Evolutionary conservation across 2,329 filamentous ascomycete species (phyloP).

Genomic region (Fusarium sororula): DNA sequence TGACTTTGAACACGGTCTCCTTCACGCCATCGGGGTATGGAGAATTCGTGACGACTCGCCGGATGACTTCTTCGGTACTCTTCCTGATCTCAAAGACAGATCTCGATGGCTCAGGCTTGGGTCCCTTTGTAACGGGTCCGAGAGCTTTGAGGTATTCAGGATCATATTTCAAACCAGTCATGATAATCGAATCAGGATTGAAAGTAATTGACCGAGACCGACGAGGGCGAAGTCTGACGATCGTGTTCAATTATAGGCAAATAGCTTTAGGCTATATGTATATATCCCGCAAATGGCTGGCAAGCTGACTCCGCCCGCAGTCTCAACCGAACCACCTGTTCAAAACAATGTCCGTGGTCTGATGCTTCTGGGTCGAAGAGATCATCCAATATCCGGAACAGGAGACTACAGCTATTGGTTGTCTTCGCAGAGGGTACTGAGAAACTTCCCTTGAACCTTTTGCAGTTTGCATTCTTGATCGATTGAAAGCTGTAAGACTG

Average conservation of each 20-base stretch:
- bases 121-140: not conserved
- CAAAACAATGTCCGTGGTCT: not conserved
- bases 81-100: not conserved
- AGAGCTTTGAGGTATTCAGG: not conserved
- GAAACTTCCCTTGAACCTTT: fast-evolving
- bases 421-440: fast-evolving
- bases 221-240: not conserved
- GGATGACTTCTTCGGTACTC: not conserved
- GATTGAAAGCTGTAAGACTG: not conserved
- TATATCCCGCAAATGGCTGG: not conserved
- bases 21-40: not conserved
- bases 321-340: no score
- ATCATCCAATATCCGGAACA: not conserved
- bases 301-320: not conserved
- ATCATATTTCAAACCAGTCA: conserved; percentile 13
- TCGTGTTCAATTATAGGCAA: not conserved
- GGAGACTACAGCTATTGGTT: fast-evolving
- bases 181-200: not conserved
- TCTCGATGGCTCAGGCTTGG: not conserved
- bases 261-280: not conserved
- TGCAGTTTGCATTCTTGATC: not conserved
- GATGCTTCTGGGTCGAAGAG: not conserved
- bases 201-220: fast-evolving
- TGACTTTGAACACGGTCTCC: conserved; percentile 5
- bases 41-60: not conserved